Conservation (phyloP, 352 stramenopile genomes). For the Globisporangium mamillatum region DNA sequence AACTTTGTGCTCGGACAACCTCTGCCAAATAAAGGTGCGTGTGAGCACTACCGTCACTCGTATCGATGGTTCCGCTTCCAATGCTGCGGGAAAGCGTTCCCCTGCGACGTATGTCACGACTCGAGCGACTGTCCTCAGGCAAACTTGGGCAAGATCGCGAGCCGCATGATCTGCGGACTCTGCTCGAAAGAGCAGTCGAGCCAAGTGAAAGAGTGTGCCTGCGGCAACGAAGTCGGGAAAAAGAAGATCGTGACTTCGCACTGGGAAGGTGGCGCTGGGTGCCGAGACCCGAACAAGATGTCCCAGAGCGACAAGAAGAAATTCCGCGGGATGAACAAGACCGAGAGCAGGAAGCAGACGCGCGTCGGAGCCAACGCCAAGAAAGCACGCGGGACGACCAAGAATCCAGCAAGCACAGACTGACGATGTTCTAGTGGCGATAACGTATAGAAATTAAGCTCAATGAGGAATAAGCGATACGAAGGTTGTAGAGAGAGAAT, state of each 20-base stretch:
- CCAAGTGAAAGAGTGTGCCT: conserved; percentile 68
- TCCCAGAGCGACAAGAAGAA: conserved; percentile 69
- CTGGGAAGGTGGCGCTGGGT: conserved; percentile 80
- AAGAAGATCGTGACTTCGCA: conserved; percentile 46
- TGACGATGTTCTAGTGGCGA: background rate
- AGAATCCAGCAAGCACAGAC: conserved; percentile 1
- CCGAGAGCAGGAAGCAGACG: conserved; percentile 76
- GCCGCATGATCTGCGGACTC: conserved; percentile 78
- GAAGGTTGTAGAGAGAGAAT: too few species aligned
- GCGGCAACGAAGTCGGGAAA: conserved; percentile 62
- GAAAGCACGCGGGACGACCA: conserved; percentile 16
- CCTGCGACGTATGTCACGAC: conserved; percentile 82
- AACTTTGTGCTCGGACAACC: conserved; percentile 67
- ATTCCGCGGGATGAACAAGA: conserved; percentile 73
- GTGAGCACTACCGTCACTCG: conserved; percentile 80
- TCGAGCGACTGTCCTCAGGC: conserved; percentile 64
- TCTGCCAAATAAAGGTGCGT: conserved; percentile 64
- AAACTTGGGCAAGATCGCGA: conserved; percentile 75
- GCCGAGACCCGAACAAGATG: conserved; percentile 62
- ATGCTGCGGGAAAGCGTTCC: conserved; percentile 79
- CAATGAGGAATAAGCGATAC: too few species aligned
- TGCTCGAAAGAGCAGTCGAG: conserved; percentile 83
- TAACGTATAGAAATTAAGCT: too few species aligned
- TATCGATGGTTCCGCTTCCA: conserved; percentile 84
- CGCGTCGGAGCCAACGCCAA: conserved; percentile 67